phyloP scores from a whole-genome alignment of 2,329 filamentous ascomycete genomes.

The Aspergillus udagawae region DNA sequence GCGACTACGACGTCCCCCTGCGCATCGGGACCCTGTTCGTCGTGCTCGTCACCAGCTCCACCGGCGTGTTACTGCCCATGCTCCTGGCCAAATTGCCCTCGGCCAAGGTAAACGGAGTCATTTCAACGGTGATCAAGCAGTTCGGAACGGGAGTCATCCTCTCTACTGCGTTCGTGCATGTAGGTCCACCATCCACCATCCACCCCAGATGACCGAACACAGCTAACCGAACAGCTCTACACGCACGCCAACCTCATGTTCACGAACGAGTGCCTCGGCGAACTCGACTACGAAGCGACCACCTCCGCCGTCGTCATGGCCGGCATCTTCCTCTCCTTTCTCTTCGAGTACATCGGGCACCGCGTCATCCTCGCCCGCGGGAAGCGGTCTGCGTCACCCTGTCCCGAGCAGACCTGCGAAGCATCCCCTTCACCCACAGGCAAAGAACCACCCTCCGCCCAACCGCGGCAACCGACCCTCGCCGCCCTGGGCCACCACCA shows the following conservation, averaged over 20 bases:
- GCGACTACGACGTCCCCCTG: constrained; percentile 64
- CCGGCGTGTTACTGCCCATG: constrained; percentile 68
- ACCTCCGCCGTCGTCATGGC: constrained; percentile 70
- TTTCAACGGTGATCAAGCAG: constrained; percentile 65
- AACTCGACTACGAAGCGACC: constrained; percentile 63
- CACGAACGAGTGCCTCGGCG: constrained; percentile 62
- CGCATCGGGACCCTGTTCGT: constrained; percentile 70
- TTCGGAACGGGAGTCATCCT: constrained; percentile 41
- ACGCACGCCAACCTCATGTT: constrained; percentile 74
- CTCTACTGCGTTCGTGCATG: constrained; percentile 39
- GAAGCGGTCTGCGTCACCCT: constrained; percentile 11
- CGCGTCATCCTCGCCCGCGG: constrained; percentile 47
- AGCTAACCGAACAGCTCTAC: constrained; percentile 53
- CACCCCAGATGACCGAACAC: not conserved
- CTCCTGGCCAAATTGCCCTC: constrained; percentile 57
- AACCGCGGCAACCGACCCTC: constrained; percentile 9
- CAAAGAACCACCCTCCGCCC: constrained; percentile 1
- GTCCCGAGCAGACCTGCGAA: not conserved
- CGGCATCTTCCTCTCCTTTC: constrained; percentile 67
- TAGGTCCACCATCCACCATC: constrained; percentile 13
- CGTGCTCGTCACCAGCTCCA: constrained; percentile 62
- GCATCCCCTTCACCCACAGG: constrained; percentile 2
- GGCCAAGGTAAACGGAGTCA: constrained; percentile 37
- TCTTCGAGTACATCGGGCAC: constrained; percentile 65
- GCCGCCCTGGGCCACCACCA: constrained; percentile 32